Base-by-base conservation (phyloP, 2,329 filamentous ascomycete genomes). In the Zymoseptoria pseudotritici region DNA sequence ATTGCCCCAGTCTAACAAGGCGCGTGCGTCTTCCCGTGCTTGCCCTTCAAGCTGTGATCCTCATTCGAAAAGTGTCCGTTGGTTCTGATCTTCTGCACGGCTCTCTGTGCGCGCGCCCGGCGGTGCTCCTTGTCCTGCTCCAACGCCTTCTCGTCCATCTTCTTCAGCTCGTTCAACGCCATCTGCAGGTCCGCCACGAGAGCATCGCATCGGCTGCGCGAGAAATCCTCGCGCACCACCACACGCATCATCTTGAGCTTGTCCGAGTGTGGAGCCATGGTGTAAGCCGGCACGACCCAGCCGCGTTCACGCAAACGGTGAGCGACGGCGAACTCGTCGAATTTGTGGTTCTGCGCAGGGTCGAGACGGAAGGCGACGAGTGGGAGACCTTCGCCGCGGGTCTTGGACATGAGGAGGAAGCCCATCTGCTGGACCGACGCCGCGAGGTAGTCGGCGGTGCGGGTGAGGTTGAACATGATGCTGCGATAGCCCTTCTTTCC, bases 211-310 rank as follows among this genome's bases (percentile, higher is more conserved):
- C 92, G 83, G 66, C 82, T 86, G 74, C 88, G 86, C 53, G 86
- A 89, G 68, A 97, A 97, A 76, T 97, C 93, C 76, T 97, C 93
- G 55, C 93, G 85, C 4, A 97, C 90, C 0, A 97, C 93, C 4
- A 97, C 85, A 46, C 93, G 87, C 79, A 97, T 85, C 83, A 97
- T 87, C 82, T 96, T 95, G 71, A 97, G 81, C 65, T 86, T 80
- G 58, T 90, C 80, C 19, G 90, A 91, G 72, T 96, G 82, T 19
- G 92, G 92, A 0, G 93, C 93, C 93, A 97, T 97, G 49, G 92
- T 97, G 77, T 97, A 97, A 0, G 93, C 93, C 0, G 93, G 93
- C 0, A 97, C 90, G 29, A 97, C 88, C 93, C 93, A 97, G 51
- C 90, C 90, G 36, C 91, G 85, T 65, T 90, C 86, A 56, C 93